These are phyloP conservation scores for Penicillium janthinellum DNA, from an alignment of 2,329 filamentous ascomycete genomes.

Conservation along the genomic window DNA sequence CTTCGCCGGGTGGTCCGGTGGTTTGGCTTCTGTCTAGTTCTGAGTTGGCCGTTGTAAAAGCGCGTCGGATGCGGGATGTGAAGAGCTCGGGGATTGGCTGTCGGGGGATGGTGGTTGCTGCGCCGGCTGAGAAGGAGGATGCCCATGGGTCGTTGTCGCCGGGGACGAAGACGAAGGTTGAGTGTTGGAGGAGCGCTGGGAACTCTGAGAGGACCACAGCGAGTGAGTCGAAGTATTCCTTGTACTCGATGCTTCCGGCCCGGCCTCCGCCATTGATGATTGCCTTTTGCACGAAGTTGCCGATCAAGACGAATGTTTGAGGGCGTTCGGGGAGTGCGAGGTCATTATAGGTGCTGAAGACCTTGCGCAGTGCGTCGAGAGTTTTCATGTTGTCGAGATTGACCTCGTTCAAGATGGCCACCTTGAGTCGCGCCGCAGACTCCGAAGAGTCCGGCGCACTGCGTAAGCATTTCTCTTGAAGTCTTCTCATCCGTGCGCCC, in stretches of 20 bases:
- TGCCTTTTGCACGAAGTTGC: constrained; percentile 72
- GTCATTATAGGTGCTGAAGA: constrained; percentile 72
- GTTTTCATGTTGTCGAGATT: constrained; percentile 83
- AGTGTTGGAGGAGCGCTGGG: constrained; percentile 72
- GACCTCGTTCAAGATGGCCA: constrained; percentile 82
- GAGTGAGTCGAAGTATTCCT: constrained; percentile 90
- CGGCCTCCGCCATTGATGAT: constrained; percentile 66
- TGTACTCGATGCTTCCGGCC: constrained; percentile 89
- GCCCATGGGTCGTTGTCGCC: constrained; percentile 98
- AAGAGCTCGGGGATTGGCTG: constrained; percentile 79
- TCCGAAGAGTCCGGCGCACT: constrained; percentile 26
- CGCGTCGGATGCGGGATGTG: constrained; percentile 79
- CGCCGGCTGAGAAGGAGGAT: constrained; percentile 67
- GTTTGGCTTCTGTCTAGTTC: constrained; percentile 60
- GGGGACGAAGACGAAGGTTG: constrained; percentile 89
- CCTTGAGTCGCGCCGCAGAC: constrained; percentile 48
- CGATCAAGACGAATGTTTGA: constrained; percentile 77
- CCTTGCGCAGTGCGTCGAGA: constrained; percentile 75
- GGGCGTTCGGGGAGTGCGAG: constrained; percentile 68
- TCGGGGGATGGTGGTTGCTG: constrained; percentile 49
- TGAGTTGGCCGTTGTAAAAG: constrained; percentile 75
- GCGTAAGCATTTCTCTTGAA: constrained; percentile 70
- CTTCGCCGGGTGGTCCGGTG: constrained; percentile 64
- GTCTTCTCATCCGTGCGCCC: constrained; percentile 77
- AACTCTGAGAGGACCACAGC: constrained; percentile 83